These are phyloP conservation scores for Suillus subaureus DNA, from an alignment of 768 basidiomycete species.

Conservation along the genomic window DNA sequence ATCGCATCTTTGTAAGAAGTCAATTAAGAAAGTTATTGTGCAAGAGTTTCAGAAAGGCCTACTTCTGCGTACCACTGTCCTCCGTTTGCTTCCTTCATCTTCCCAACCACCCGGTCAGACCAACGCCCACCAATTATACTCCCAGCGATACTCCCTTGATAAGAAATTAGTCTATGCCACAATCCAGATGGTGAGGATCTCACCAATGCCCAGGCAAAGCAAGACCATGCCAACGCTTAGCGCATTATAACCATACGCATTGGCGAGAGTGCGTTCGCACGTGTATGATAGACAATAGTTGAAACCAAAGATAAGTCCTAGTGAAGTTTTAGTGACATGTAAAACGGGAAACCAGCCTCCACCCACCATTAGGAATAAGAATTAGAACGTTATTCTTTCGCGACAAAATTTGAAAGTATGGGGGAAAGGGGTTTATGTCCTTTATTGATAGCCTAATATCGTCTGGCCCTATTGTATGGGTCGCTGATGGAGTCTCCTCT, in stretches of 20 bases:
- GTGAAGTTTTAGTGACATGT: constrained; percentile 5
- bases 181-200: constrained; percentile 17
- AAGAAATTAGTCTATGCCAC: neutral
- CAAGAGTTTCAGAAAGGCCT: constrained; percentile 13
- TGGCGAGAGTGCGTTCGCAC: constrained; percentile 65
- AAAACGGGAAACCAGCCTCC: neutral
- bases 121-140: constrained; percentile 61
- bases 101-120: constrained; percentile 51
- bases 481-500: constrained; percentile 18
- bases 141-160: constrained; percentile 50
- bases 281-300: constrained; percentile 76
- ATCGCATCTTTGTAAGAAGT: constrained; percentile 58
- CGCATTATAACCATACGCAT: constrained; percentile 65
- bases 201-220: constrained; percentile 72
- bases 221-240: constrained; percentile 77
- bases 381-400: constrained; percentile 69
- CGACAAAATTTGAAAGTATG: constrained; percentile 58
- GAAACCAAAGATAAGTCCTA: constrained; percentile 73
- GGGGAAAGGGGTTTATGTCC: constrained; percentile 77
- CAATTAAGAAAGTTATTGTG: neutral
- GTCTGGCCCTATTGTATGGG: constrained; percentile 16
- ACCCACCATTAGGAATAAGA: constrained; percentile 39
- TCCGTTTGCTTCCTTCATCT: constrained; percentile 45
- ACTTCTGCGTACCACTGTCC: constrained; percentile 68
- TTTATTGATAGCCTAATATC: constrained; percentile 57